Conservation (phyloP, 371 early-diverging fungal species). For the Mucor racemosus region DNA sequence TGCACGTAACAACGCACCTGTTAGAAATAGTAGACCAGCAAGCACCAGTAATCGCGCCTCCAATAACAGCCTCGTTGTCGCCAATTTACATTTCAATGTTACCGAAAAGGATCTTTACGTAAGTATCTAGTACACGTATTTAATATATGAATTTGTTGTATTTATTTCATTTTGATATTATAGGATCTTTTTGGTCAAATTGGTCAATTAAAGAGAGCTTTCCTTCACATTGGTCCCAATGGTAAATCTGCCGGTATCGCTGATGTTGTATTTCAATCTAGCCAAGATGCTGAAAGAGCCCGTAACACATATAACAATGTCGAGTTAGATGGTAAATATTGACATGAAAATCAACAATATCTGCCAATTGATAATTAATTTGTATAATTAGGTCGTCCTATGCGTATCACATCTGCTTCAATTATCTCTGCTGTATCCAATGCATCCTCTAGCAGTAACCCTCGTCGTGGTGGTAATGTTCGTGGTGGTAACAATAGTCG, state of each 20-base stretch:
- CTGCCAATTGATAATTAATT: background rate
- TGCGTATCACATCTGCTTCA: slow-evolving; percentile 46
- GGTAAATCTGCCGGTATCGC: slow-evolving; percentile 70
- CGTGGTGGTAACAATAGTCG: slow-evolving; percentile 20
- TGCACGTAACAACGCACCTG: slow-evolving; percentile 17
- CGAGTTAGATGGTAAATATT: slow-evolving; percentile 61
- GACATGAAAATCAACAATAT: background rate
- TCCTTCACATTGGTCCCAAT: slow-evolving; percentile 60
- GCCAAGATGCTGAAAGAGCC: slow-evolving; percentile 59
- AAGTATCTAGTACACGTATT: slow-evolving; percentile 23
- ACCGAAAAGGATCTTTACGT: slow-evolving; percentile 72
- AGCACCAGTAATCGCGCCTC: slow-evolving; percentile 12
- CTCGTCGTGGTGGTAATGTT: slow-evolving; percentile 16
- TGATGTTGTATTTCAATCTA: slow-evolving; percentile 56
- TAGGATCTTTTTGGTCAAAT: slow-evolving; percentile 63
- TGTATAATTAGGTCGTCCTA: slow-evolving; percentile 44
- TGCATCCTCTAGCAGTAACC: slow-evolving; percentile 11
- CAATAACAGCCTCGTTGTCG: slow-evolving; percentile 49
- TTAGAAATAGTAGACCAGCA: slow-evolving; percentile 13
- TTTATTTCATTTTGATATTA: slow-evolving; percentile 3
- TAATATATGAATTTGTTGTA: background rate
- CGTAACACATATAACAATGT: slow-evolving; percentile 61
- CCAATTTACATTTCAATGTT: slow-evolving; percentile 70
- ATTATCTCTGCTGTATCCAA: slow-evolving; percentile 23
- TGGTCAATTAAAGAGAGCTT: slow-evolving; percentile 55